These are phyloP conservation scores for Sporobolus alterniflorus DNA, from an alignment of 202 grass and related monocot species.

Conservation along the genomic window DNA sequence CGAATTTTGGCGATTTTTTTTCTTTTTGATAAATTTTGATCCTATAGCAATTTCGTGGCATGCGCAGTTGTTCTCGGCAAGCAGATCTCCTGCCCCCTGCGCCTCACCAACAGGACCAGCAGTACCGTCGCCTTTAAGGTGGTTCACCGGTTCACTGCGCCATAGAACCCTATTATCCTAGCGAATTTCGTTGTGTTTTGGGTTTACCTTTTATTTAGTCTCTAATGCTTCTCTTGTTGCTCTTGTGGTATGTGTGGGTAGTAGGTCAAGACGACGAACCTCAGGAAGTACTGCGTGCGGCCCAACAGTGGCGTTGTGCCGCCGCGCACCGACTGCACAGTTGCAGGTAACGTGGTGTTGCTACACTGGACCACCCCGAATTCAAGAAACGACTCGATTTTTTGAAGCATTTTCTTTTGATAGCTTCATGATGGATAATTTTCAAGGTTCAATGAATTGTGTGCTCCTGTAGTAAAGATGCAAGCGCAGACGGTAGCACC, in stretches of 20 bases:
- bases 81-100: slow-evolving; percentile 91
- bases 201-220: slow-evolving; percentile 21
- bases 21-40: slow-evolving; percentile 24
- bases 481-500: slow-evolving; percentile 64
- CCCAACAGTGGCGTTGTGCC: slow-evolving; percentile 67
- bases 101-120: slow-evolving; percentile 69
- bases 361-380: slow-evolving; percentile 2
- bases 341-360: slow-evolving; percentile 62
- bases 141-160: slow-evolving; percentile 27
- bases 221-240: slow-evolving; percentile 21
- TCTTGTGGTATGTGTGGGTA: slow-evolving; percentile 37
- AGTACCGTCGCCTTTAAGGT: slow-evolving; percentile 93
- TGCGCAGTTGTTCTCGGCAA: slow-evolving; percentile 78
- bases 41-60: slow-evolving; percentile 23
- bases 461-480: slow-evolving; percentile 81
- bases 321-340: slow-evolving; percentile 55
- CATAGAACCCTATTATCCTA: slow-evolving; percentile 16
- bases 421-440: background rate
- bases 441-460: background rate
- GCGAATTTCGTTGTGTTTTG: background rate
- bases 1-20: slow-evolving; percentile 1
- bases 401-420: no score
- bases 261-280: slow-evolving; percentile 93
- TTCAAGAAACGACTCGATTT: slow-evolving; percentile 25
- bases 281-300: slow-evolving; percentile 83